phyloP scores from a whole-genome alignment of 2,329 filamentous ascomycete genomes.

The Tricladium varicosporioides region DNA sequence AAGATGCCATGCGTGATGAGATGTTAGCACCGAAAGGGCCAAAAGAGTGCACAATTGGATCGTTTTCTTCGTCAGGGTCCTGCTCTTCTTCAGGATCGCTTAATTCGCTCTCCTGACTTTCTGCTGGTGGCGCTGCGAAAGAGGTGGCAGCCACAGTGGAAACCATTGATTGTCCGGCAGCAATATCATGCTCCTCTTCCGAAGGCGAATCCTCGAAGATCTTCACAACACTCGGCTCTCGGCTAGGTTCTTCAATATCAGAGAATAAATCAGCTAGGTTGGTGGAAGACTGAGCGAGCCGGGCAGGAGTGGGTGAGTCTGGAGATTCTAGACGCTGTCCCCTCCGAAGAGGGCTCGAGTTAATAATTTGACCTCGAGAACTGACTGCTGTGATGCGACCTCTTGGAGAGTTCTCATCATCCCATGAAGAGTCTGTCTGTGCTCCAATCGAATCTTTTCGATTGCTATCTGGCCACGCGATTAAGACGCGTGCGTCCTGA shows the following conservation, averaged over 20 bases:
- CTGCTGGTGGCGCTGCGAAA: constrained; percentile 17
- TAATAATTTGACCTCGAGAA: constrained; percentile 42
- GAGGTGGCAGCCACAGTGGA: constrained; percentile 29
- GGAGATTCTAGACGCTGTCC: constrained; percentile 66
- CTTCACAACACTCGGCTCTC: constrained; percentile 45
- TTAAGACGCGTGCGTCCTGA: constrained; percentile 83
- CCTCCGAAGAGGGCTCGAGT: constrained; percentile 60
- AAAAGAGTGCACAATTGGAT: constrained; percentile 88
- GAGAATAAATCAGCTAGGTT: constrained; percentile 30
- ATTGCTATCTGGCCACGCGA: constrained; percentile 76
- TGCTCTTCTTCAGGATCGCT: constrained; percentile 60
- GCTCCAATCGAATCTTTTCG: constrained; percentile 39
- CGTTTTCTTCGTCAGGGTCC: constrained; percentile 89
- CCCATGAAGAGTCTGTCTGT: constrained; percentile 63
- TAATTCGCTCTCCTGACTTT: constrained; percentile 49
- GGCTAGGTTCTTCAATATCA: constrained; percentile 42
- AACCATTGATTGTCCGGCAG: constrained; percentile 22
- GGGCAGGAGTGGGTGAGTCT: constrained; percentile 64
- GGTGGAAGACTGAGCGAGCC: constrained; percentile 18
- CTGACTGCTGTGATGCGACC: constrained; percentile 43
- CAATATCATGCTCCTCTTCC: constrained; percentile 27
- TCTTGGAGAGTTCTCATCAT: constrained; percentile 51
- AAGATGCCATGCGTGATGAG: constrained; percentile 76
- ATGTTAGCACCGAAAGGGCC: constrained; percentile 86
- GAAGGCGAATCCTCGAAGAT: constrained; percentile 70